Conservation (phyloP, 108 stramenopile species). For the Chaetoceros tenuissimus region DNA sequence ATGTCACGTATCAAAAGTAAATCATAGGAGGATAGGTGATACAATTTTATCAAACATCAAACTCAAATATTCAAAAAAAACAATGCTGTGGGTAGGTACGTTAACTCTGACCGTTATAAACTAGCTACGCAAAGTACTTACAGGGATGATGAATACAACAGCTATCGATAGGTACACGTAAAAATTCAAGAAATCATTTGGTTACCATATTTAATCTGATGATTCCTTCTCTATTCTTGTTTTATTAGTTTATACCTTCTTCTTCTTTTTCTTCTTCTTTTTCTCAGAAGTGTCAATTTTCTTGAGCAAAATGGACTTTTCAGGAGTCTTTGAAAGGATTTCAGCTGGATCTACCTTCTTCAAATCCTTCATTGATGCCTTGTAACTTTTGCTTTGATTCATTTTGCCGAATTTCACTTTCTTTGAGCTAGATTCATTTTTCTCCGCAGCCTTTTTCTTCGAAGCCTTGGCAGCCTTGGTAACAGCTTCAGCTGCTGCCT, state of each 20-base stretch:
- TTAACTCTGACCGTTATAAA: too few relatives aligned
- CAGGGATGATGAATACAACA: too few relatives aligned
- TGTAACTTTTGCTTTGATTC: conserved; percentile 68
- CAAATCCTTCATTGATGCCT: conserved; percentile 77
- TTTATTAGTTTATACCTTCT: background rate
- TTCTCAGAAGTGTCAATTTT: conserved; percentile 1
- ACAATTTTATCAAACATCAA: too few relatives aligned
- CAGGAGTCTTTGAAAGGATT: conserved; percentile 38
- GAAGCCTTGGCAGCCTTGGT: conserved; percentile 4
- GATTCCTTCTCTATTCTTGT: background rate
- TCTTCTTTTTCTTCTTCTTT: background rate
- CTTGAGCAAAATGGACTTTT: conserved; percentile 65
- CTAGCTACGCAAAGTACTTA: too few relatives aligned
- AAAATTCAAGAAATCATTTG: too few relatives aligned
- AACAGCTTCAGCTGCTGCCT: conserved; percentile 6
- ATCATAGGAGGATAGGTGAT: too few relatives aligned
- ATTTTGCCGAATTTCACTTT: conserved; percentile 57
- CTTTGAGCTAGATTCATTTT: conserved; percentile 9
- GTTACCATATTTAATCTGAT: too few relatives aligned
- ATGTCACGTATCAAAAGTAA: too few relatives aligned
- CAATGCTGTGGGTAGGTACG: too few relatives aligned
- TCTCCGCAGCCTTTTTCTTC: conserved; percentile 4
- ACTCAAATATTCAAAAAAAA: too few relatives aligned
- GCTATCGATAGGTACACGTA: too few relatives aligned
- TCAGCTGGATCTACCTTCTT: conserved; percentile 35